Evolutionary conservation across 1,284 basidiomycete genomes (phyloP), one percentile per base, ranked within the genome.

Genomic region (Xerocomus amazonicus): DNA sequence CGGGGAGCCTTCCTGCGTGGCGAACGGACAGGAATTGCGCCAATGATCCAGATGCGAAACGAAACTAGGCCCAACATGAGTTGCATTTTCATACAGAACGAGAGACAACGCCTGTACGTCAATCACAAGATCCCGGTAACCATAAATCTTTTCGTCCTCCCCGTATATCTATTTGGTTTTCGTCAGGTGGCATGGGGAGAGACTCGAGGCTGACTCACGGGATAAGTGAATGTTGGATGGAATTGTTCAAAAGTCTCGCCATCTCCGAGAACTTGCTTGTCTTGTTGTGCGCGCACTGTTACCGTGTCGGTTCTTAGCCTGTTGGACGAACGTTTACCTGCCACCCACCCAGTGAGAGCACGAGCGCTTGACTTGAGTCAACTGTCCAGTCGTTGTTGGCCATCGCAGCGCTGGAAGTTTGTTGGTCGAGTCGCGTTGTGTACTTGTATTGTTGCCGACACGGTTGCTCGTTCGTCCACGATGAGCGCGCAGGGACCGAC

Each of bases 131-230:
- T 85, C 84, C 54, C 83, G 78, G 72, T 97, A 99, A 3, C 96
- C 96, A 68, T 96, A 99, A 58, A 99, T 88, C 70, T 87, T 95
- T 73, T 99, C 94, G 49, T 96, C 90, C 61, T 97, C 92, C 46
- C 96, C 96, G 65, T 88, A 98, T 67, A 97, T 93, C 80, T 90
- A 49, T 36, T 35, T 5, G 16, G 19, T 34, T 33, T 19, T 26
- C 10, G 32, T 67, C 23, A 61, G 43, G 35, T 17, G 38, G 27
- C 4, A 23, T 45, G 42, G 4, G 13, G 26, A 1, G 39, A 42
- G 43, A 19, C 6, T 28, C 2, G 31, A 17, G 14, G 16, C 33
- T 29, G 19, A 40, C 62, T 82, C 59, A 90, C 88, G 26, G 92
- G 90, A 70, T 95, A 95, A 1, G 92, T 95, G 70, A 95, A 95